A percentile compares a stretch with the other conserved stretches of the same genome.
Conservation (phyloP, 2,329 filamentous ascomycete species). For the Botrytis pseudocinerea region DNA sequence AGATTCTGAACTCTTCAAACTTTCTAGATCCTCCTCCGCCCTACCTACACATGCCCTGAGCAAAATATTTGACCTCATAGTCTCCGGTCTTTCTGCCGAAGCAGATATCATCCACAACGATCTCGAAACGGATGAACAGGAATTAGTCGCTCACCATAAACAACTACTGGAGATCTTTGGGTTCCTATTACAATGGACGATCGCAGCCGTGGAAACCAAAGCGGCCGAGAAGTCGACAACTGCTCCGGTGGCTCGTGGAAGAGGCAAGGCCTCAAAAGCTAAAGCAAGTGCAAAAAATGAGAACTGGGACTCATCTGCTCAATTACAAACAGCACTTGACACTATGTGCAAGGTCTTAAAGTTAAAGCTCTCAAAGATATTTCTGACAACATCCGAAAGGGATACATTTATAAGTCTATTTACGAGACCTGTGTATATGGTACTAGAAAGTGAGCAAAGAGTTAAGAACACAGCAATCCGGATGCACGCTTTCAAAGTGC, state of each 20-base stretch:
- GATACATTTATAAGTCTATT: constrained; percentile 93
- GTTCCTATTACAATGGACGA: constrained; percentile 92
- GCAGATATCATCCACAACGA: constrained; percentile 84
- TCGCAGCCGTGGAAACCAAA: constrained; percentile 91
- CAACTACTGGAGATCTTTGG: constrained; percentile 89
- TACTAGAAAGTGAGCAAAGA: constrained; percentile 90
- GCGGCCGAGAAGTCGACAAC: constrained; percentile 83
- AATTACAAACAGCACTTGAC: constrained; percentile 86
- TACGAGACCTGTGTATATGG: constrained; percentile 88
- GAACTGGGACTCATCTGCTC: constrained; percentile 83
- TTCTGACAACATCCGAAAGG: constrained; percentile 91
- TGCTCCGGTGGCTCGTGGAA: constrained; percentile 67
- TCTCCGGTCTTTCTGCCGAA: constrained; percentile 81
- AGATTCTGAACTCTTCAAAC: constrained; percentile 63
- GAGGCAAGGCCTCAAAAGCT: constrained; percentile 71
- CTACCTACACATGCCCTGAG: constrained; percentile 81
- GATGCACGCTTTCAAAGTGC: constrained; percentile 96
- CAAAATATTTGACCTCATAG: constrained; percentile 89
- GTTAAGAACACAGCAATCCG: constrained; percentile 86
- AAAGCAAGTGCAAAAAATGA: constrained; percentile 67
- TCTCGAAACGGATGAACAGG: constrained; percentile 88
- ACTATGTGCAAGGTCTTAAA: constrained; percentile 96
- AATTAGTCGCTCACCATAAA: constrained; percentile 83
- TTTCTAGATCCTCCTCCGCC: constrained; percentile 75
- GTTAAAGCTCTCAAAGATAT: constrained; percentile 87